Base-by-base conservation (phyloP, 2,329 filamentous ascomycete species). In the Ceratocystis smalleyi region DNA sequence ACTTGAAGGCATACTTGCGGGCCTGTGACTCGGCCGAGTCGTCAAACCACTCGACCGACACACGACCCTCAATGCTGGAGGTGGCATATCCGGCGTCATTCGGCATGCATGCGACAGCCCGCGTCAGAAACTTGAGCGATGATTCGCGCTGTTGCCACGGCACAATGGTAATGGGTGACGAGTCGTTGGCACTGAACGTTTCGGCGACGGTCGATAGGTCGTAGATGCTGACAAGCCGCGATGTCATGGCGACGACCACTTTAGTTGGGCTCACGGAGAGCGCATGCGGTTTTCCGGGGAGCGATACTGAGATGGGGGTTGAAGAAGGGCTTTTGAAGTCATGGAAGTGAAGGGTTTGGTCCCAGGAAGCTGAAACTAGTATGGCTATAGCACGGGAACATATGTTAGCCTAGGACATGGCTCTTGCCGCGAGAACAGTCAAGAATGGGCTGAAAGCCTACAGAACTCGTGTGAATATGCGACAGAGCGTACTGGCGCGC, bases 21-120 rank as follows among this genome's bases (percentile, higher is more conserved):
- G 88, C 87, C 76, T 97, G 91, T 3, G 88, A 91, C 73, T 92
- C 88, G 51, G 84, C 79, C 4, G 85, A 89, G 17, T 94, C 89
- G 72, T 97, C 94, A 73, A 99, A 97, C 89, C 91, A 97, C 74
- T 99, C 94, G 0, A 99, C 94, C 0, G 91, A 92, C 1, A 99
- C 91, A 70, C 94, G 85, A 3, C 94, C 94, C 73, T 99, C 94
- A 70, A 99, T 99, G 70, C 86, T 91, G 66, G 84, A 89, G 1
- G 88, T 92, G 8, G 92, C 91, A 73, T 97, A 99, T 4, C 94
- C 94, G 10, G 87, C 88, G 69, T 96, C 94, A 70, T 94, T 91
- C 15, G 94, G 92, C 94, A 99, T 97, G 74, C 92, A 96, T 17
- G 91, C 86, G 0, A 97, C 88, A 19, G 89, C 89, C 66, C 94